Conservation (phyloP, 176 grass and related monocot species). For the Carex cristatella region DNA sequence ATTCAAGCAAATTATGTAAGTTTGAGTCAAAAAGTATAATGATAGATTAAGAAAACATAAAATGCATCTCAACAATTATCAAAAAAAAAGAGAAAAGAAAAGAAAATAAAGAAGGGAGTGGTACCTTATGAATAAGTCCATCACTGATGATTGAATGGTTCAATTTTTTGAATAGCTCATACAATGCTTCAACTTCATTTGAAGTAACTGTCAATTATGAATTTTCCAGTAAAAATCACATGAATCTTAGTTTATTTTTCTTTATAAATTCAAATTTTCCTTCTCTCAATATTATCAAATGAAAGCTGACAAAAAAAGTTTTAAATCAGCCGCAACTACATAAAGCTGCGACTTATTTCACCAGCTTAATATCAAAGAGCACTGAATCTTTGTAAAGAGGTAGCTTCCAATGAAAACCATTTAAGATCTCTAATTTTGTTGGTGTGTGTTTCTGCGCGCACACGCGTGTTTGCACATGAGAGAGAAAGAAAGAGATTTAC, state of each 20-base stretch:
- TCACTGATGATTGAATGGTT: slow-evolving; percentile 16
- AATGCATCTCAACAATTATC: not conserved
- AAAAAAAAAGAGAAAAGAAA: not conserved
- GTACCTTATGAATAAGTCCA: slow-evolving; percentile 23
- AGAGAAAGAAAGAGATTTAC: slow-evolving; percentile 14
- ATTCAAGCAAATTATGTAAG: not conserved
- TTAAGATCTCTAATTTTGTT: not conserved
- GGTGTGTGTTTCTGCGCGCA: not conserved
- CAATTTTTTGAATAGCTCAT: slow-evolving; percentile 30
- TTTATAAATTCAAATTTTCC: not conserved
- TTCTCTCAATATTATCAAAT: not conserved
- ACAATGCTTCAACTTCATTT: slow-evolving; percentile 29
- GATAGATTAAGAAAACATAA: not conserved
- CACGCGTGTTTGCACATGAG: not conserved
- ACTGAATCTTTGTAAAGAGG: not conserved
- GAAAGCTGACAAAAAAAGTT: not conserved
- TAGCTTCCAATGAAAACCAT: not conserved
- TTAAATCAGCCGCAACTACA: not conserved
- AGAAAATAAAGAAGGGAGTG: not conserved
- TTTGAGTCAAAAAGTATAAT: not conserved
- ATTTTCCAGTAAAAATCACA: not conserved
- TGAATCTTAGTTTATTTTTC: not conserved
- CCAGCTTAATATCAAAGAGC: not conserved
- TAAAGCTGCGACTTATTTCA: not conserved
- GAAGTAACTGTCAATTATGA: slow-evolving; percentile 21